Conservation (phyloP, 768 basidiomycete species). For the Amanita jacksonii region DNA sequence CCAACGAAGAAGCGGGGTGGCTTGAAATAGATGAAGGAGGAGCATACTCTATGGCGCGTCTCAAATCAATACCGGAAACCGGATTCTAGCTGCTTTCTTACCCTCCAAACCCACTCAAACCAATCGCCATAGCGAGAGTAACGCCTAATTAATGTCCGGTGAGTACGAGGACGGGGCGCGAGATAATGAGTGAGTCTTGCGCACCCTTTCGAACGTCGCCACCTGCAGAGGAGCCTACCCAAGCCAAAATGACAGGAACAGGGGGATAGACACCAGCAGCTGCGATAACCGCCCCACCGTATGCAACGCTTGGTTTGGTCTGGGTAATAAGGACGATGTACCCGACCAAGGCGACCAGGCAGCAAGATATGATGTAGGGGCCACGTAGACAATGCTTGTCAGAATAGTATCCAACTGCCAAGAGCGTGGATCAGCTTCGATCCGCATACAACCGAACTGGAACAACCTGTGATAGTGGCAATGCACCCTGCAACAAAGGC, state of each 20-base stretch:
- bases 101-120: constrained; percentile 45
- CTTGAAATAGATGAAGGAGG: constrained; percentile 30
- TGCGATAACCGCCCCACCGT: constrained; percentile 39
- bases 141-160: constrained; percentile 17
- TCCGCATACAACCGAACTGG: too few relatives aligned
- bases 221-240: constrained; percentile 47
- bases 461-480: constrained; percentile 25
- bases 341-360: constrained; percentile 37
- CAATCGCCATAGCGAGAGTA: constrained; percentile 43
- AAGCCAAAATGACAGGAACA: constrained; percentile 38
- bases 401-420: constrained; percentile 28
- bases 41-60: constrained; percentile 31
- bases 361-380: constrained; percentile 36
- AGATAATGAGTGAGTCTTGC: too few relatives aligned
- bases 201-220: constrained; percentile 43
- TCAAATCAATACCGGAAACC: not conserved
- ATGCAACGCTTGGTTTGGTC: constrained; percentile 25
- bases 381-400: constrained; percentile 35
- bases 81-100: constrained; percentile 10
- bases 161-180: not conserved
- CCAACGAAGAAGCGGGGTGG: constrained; percentile 29
- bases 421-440: not conserved
- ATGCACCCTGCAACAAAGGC: constrained; percentile 39
- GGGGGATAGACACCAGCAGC: constrained; percentile 45
- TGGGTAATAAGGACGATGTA: constrained; percentile 39